A percentile compares a stretch with the other conserved stretches of the same genome.
phyloP scores from a whole-genome alignment of 2,329 filamentous ascomycete genomes.

The Scedosporium aurantiacum region DNA sequence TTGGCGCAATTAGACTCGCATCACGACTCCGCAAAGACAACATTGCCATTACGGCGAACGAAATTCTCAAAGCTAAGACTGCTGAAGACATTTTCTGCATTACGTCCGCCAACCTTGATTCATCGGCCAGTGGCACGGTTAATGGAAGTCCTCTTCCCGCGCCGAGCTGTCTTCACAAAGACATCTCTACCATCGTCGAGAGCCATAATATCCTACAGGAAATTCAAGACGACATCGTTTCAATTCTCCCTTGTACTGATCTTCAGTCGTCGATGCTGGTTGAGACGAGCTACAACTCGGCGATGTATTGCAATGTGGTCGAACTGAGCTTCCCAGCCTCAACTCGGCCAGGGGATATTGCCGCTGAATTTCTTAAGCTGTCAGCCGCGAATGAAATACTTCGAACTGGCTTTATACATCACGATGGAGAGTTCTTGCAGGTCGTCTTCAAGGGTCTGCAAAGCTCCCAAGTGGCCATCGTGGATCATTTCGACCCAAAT shows the following conservation, averaged over 20 bases:
- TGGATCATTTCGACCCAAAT: constrained; percentile 24
- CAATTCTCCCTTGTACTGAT: constrained; percentile 54
- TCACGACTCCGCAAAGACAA: constrained; percentile 50
- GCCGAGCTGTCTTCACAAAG: background rate
- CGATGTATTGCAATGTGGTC: constrained; percentile 69
- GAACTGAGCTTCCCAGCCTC: constrained; percentile 44
- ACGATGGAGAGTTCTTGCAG: constrained; percentile 44
- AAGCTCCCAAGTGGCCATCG: constrained; percentile 28
- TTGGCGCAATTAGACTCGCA: constrained; percentile 38
- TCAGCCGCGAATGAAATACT: constrained; percentile 52
- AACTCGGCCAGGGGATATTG: constrained; percentile 27
- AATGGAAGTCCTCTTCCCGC: background rate
- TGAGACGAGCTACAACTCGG: constrained; percentile 51
- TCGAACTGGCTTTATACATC: constrained; percentile 60
- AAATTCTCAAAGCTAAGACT: constrained; percentile 48
- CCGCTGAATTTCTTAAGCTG: constrained; percentile 37
- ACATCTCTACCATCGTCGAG: background rate
- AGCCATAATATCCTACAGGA: background rate
- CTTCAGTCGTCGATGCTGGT: constrained; percentile 72
- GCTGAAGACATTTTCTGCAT: constrained; percentile 13
- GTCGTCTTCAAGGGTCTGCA: constrained; percentile 49
- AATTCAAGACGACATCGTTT: constrained; percentile 19
- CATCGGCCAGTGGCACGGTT: background rate
- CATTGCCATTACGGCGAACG: constrained; percentile 43
- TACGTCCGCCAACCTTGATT: background rate